Evolutionary conservation across 1,284 basidiomycete species (phyloP).

Genomic region (Puccinia triticina): DNA sequence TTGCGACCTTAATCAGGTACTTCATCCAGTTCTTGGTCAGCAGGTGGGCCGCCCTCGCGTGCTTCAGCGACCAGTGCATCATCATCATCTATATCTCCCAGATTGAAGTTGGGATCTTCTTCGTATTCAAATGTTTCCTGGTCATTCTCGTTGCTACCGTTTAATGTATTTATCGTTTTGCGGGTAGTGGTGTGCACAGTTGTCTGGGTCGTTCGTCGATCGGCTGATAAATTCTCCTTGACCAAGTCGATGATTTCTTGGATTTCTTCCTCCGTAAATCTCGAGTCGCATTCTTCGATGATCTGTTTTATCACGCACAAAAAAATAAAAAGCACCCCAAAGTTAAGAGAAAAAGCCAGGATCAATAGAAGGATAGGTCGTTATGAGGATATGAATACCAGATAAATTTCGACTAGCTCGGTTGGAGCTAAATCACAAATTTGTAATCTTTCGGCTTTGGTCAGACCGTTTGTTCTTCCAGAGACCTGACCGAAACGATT

Average conservation of each 20-base stretch:
- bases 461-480: constrained; percentile 38
- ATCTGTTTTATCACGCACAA: constrained; percentile 22
- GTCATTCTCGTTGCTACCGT: background rate
- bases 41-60: constrained; percentile 26
- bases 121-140: background rate
- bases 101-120: constrained; percentile 23
- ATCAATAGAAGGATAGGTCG: background rate
- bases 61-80: constrained; percentile 46
- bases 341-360: background rate
- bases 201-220: background rate
- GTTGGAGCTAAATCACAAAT: constrained; percentile 51
- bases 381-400: constrained; percentile 12
- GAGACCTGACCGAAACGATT: constrained; percentile 38
- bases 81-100: constrained; percentile 49
- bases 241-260: constrained; percentile 37
- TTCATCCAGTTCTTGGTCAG: constrained; percentile 51
- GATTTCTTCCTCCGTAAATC: constrained; percentile 48
- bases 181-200: background rate
- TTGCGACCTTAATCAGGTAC: constrained; percentile 26
- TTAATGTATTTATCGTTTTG: background rate
- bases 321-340: constrained; percentile 8
- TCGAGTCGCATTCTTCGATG: constrained; percentile 48
- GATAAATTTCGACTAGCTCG: constrained; percentile 41
- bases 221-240: constrained; percentile 13
- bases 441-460: constrained; percentile 47